Evolutionary conservation across 495 filamentous ascomycete genomes (phyloP).

Genomic region (Coniosporium apollinis): DNA sequence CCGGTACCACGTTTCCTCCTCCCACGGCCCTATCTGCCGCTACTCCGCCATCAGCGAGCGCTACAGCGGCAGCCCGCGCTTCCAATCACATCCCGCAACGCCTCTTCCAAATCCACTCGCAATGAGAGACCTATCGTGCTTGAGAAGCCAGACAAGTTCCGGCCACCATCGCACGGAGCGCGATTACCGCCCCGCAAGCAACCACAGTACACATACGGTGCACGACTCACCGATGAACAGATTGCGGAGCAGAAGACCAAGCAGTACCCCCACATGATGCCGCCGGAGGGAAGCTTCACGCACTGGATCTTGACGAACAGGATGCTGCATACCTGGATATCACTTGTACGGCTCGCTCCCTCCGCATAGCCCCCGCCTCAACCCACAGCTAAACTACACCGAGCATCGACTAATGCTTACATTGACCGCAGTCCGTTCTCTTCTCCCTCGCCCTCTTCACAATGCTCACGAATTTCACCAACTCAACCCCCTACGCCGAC

Average conservation of each 20-base stretch:
- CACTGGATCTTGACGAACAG: conserved; percentile 57
- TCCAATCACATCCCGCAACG: neutral
- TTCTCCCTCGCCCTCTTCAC: conserved; percentile 47
- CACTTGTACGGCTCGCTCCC: conserved; percentile 38
- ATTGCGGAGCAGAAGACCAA: conserved; percentile 40
- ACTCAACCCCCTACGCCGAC: conserved; percentile 51
- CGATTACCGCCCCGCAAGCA: conserved; percentile 35
- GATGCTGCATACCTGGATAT: conserved; percentile 61
- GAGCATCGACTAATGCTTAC: too few species aligned
- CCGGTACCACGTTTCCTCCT: neutral
- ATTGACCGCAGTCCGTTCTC: conserved; percentile 63
- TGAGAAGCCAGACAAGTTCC: conserved; percentile 65
- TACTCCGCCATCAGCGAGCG: too few species aligned
- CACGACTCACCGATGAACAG: conserved; percentile 33
- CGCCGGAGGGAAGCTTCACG: conserved; percentile 55
- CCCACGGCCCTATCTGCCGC: neutral
- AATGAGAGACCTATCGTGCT: conserved; percentile 40
- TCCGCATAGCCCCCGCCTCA: neutral
- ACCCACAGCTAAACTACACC: conserved; percentile 2
- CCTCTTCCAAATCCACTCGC: neutral
- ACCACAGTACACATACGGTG: conserved; percentile 48
- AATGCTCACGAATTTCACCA: conserved; percentile 52
- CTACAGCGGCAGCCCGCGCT: too few species aligned
- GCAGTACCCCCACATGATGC: conserved; percentile 70
- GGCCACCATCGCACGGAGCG: conserved; percentile 65